Evolutionary conservation across 2,329 filamentous ascomycete species (phyloP).

Genomic region (Claviceps sp.): DNA sequence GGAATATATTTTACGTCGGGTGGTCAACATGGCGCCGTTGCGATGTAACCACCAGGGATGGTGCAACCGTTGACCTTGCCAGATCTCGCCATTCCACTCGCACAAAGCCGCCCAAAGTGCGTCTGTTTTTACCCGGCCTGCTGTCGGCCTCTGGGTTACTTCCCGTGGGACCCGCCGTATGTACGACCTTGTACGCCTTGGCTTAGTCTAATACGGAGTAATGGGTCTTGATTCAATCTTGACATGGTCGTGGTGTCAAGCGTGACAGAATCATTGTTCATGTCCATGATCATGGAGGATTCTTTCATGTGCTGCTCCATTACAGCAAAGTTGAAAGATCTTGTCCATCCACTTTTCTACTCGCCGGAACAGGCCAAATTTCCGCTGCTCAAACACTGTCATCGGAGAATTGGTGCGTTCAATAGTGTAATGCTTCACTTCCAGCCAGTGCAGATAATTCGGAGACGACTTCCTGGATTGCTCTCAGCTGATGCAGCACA

Average conservation of each 20-base stretch:
- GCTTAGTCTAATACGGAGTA: background rate
- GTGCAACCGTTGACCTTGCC: slow-evolving; percentile 7
- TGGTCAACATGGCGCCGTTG: slow-evolving; percentile 1
- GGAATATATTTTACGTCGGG: slow-evolving; percentile 7
- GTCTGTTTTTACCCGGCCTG: slow-evolving; percentile 3
- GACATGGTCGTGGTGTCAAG: background rate
- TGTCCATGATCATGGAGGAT: background rate
- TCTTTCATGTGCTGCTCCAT: background rate
- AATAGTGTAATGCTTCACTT: background rate
- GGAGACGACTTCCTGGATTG: background rate
- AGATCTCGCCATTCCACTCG: slow-evolving; percentile 9
- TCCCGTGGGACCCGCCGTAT: slow-evolving; percentile 10
- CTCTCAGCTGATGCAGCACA: background rate
- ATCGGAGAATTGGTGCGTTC: too few species aligned
- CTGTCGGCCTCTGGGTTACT: slow-evolving; percentile 11
- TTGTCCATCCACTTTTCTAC: background rate
- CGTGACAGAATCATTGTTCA: background rate
- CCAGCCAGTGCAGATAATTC: background rate
- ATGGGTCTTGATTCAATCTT: background rate
- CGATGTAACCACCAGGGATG: slow-evolving; percentile 15
- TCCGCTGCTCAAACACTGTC: background rate
- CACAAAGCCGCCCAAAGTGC: slow-evolving; percentile 2
- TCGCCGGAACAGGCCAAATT: background rate
- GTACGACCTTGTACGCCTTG: background rate
- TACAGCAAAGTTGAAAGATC: background rate